phyloP scores from a whole-genome alignment of 108 stramenopile genomes.

The Fistulifera pelliculosa region DNA sequence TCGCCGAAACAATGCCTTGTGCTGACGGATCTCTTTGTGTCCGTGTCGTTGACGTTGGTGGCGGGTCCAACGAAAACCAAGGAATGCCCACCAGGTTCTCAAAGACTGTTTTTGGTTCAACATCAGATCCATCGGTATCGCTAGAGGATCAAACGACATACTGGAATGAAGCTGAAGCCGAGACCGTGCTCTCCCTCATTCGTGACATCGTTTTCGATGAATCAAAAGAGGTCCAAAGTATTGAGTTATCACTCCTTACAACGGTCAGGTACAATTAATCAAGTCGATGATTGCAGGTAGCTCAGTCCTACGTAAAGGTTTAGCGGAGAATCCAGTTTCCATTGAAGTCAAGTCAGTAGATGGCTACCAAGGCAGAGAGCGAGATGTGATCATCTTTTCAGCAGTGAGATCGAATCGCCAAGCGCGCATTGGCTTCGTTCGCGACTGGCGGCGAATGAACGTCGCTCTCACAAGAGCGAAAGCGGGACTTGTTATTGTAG shows the following conservation, averaged over 20 bases:
- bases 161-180: slow-evolving; percentile 64
- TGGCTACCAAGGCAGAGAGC: slow-evolving; percentile 92
- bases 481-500: slow-evolving; percentile 80
- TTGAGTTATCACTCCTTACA: slow-evolving; percentile 95
- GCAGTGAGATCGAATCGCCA: slow-evolving; percentile 88
- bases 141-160: slow-evolving; percentile 40
- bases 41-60: slow-evolving; percentile 44
- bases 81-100: slow-evolving; percentile 31
- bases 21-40: slow-evolving; percentile 25
- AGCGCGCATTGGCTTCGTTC: slow-evolving; percentile 90
- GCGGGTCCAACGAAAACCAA: slow-evolving; percentile 52
- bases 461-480: slow-evolving; percentile 95
- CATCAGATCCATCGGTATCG: not conserved
- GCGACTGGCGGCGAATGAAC: slow-evolving; percentile 94
- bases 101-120: slow-evolving; percentile 11
- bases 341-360: slow-evolving; percentile 91
- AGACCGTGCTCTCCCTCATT: slow-evolving; percentile 36
- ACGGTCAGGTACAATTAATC: slow-evolving; percentile 87
- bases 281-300: slow-evolving; percentile 52
- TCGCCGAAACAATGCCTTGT: slow-evolving; percentile 31
- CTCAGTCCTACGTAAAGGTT: slow-evolving; percentile 30
- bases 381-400: slow-evolving; percentile 88
- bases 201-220: slow-evolving; percentile 35
- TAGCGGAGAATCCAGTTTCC: slow-evolving; percentile 20
- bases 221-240: slow-evolving; percentile 22